Base-by-base conservation (phyloP, 73 alveolate species). In the Urostyla sp. region DNA sequence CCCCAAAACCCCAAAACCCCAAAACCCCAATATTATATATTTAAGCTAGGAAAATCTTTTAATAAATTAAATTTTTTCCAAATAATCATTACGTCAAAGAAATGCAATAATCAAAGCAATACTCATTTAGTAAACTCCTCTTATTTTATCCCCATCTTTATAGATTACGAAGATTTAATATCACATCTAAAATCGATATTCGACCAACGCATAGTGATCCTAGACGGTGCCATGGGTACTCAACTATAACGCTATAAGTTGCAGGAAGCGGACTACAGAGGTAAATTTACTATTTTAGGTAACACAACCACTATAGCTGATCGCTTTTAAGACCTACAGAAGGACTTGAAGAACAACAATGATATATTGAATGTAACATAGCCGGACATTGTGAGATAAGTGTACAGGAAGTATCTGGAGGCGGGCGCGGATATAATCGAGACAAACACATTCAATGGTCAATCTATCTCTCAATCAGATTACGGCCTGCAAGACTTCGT, bases 211-310 rank as follows among this genome's bases (percentile, higher is more conserved):
- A 88, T 83, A 15, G 88, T 88, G 40, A 44, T 88, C 6, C 46
- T 84, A 0, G 98, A 92, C 44, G 98, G 98, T 15, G 98, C 91
- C 50, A 92, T 92, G 98, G 98, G 98, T 26, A 92, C 98, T 20
- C 81, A 81, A 72, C 72, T 92, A 49, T 90, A 90, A 69, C 77
- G 76, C 8, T 78, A 90, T 54, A 74, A 54, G 59, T 80, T 92
- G 43, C 67, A 56, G 58, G 98, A 92, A 66, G 89, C 83, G 24
- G 94, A 92, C 56, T 92, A 83, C 44, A 46, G 90, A 45, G 84
- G 85, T 66, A 60, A 32, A 72, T 32, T 31, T 26, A 54, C 23
- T 7, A 15, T 54, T 18, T 8, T 15, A 11, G 11, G 8, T 8
- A 11, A 10, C 21, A 15, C 52, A 56, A 10, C 73, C 21, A 10